A percentile compares a stretch with the other conserved stretches of the same genome.
phyloP scores from a whole-genome alignment of 2,329 filamentous ascomycete genomes.

The Ophiognomonia clavigignenti-juglandacearum region DNA sequence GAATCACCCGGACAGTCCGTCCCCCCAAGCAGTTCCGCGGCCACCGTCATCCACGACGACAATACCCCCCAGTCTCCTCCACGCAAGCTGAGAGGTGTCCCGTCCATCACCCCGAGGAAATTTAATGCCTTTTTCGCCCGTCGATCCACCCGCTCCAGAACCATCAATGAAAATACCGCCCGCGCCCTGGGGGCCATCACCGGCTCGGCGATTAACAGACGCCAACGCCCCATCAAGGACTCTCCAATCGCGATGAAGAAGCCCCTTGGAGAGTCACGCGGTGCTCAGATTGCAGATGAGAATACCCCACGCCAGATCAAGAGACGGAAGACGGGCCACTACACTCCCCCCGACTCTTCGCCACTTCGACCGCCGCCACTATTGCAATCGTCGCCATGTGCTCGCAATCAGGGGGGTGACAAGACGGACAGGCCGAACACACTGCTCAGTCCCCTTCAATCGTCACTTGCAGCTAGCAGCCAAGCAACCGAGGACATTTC shows the following conservation, averaged over 20 bases:
- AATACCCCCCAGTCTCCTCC: neutral
- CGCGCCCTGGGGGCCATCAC: slow-evolving; percentile 24
- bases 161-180: slow-evolving; percentile 9
- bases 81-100: slow-evolving; percentile 41
- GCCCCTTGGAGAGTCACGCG: slow-evolving; percentile 18
- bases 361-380: slow-evolving; percentile 26
- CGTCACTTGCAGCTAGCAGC: slow-evolving; percentile 22
- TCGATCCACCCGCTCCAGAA: slow-evolving; percentile 26
- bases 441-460: slow-evolving; percentile 35
- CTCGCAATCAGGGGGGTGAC: neutral
- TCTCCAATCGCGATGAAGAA: slow-evolving; percentile 33
- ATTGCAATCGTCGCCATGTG: slow-evolving; percentile 21
- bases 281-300: slow-evolving; percentile 8
- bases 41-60: neutral
- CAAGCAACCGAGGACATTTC: slow-evolving; percentile 23
- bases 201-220: slow-evolving; percentile 33
- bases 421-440: slow-evolving; percentile 10
- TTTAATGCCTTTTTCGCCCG: slow-evolving; percentile 51
- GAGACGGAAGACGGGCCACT: slow-evolving; percentile 33
- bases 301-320: slow-evolving; percentile 25
- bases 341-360: slow-evolving; percentile 33
- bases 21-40: neutral
- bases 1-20: no score
- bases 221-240: slow-evolving; percentile 26
- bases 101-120: slow-evolving; percentile 50